Evolutionary conservation across 805 yeast genomes (phyloP), one percentile per base, ranked within the genome.

Genomic region (Monosporozyma aerobia): DNA sequence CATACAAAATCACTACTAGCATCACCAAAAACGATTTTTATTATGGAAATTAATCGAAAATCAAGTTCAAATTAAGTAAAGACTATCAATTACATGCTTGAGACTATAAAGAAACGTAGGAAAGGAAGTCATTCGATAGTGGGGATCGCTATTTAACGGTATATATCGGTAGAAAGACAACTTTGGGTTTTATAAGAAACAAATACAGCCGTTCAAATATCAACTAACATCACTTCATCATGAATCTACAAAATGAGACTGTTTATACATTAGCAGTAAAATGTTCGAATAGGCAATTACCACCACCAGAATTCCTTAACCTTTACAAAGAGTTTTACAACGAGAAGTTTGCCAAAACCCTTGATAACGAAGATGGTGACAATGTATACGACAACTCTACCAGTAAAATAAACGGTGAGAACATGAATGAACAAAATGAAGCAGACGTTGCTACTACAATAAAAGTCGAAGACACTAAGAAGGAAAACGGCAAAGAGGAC

Each of bases 281-380:
- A 37, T 68, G 69, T 57, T 61, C 65, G 2, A 59, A 60, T 10
- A 58, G 63, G 43, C 63, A 62, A 14, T 54, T 67, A 13, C 53
- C 63, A 16, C 52, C 70, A 1, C 50, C 54, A 14, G 69, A 65
- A 29, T 68, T 67, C 51, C 53, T 64, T 4, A 64, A 61, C 40
- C 56, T 68, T 27, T 68, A 64, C 54, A 65, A 65, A 45, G 71
- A 68, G 50, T 60, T 67, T 46, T 64, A 62, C 48, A 68, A 64
- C 54, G 69, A 65, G 51, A 59, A 61, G 47, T 58, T 61, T 49
- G 53, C 56, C 2, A 33, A 54, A 4, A 53, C 50, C 9, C 37
- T 55, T 5, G 63, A 58, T 30, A 55, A 54, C 29, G 65, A 62
- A 4, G 61, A 55, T 4, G 22, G 14, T 6, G 41, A 46, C 3